Base-by-base conservation (phyloP, 805 yeast species). In the Spathaspora boniae region DNA sequence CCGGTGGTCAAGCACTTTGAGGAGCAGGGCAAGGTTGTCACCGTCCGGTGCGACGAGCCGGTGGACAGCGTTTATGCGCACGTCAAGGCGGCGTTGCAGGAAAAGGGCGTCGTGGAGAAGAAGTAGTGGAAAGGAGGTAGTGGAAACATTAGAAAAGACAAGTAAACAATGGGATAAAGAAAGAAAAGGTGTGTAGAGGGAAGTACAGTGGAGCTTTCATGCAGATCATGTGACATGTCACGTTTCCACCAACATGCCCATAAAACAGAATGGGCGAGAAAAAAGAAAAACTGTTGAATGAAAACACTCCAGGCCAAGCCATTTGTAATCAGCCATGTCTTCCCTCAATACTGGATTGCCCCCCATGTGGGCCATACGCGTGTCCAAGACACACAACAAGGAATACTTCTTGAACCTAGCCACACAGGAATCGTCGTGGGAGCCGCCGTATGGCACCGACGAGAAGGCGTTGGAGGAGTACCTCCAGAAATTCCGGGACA, bases 1-100 rank as follows among this genome's bases (percentile, higher is more conserved):
- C 98, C 98, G 4, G 98, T 93, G 11, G 86, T 93, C 29, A 84
- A 89, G 36, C 78, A 86, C 58, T 91, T 73, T 48, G 87, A 78
- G 28, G 71, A 76, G 47, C 82, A 79, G 47, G 76, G 69, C 37
- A 82, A 78, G 53, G 97, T 91, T 14, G 82, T 87, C 31, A 80
- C 76, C 53, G 78, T 91, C 26, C 68, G 70, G 39, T 91, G 98
- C 59, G 81, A 88, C 53, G 78, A 80, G 49, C 68, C 91, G 2
- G 91, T 86, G 21, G 95, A 88, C 28, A 70, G 67, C 30, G 98
- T 89, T 19, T 86, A 84, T 51, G 54, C 46, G 7, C 68, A 80
- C 39, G 95, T 91, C 28, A 73, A 80, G 54, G 62, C 60, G 16
- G 86, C 87, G 9, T 71, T 91, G 45, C 69, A 72, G 37, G 40